A percentile compares a stretch with the other conserved stretches of the same genome.
phyloP scores from a whole-genome alignment of 805 yeast genomes.

The Metschnikowia proteae region DNA sequence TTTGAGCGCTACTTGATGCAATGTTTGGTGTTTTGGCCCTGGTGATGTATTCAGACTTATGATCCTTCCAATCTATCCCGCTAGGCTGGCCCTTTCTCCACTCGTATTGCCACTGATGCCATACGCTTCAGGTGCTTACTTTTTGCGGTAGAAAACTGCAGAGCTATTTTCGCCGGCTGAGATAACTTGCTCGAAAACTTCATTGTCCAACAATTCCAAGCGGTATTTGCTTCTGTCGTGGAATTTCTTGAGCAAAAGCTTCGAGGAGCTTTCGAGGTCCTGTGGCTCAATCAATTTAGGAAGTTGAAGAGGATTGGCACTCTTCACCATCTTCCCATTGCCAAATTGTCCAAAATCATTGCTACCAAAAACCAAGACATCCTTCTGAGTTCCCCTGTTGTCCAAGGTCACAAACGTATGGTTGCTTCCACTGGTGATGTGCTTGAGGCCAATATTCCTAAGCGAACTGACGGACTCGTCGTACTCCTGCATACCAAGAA shows the following conservation, averaged over 20 bases:
- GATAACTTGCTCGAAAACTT: conserved; percentile 48
- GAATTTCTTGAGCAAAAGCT: conserved; percentile 27
- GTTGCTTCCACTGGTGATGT: conserved; percentile 59
- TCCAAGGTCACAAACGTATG: conserved; percentile 60
- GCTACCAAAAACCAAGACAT: conserved; percentile 78
- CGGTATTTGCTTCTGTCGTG: conserved; percentile 39
- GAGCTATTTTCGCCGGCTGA: conserved; percentile 60
- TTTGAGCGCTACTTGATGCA: too few species aligned
- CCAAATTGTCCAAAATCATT: conserved; percentile 83
- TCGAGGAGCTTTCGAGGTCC: conserved; percentile 24
- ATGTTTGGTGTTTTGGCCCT: too few species aligned
- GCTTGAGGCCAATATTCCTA: conserved; percentile 20
- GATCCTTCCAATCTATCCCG: too few species aligned
- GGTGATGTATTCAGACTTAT: too few species aligned
- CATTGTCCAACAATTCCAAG: conserved; percentile 39
- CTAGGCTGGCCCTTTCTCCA: too few species aligned
- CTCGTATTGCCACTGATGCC: too few species aligned
- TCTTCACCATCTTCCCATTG: conserved; percentile 66
- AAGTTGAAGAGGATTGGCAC: conserved; percentile 48
- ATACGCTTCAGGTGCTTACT: not conserved
- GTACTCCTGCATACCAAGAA: conserved; percentile 17
- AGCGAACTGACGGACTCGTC: conserved; percentile 8
- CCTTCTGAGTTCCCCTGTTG: conserved; percentile 43
- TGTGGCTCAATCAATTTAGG: conserved; percentile 60
- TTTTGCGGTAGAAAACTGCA: conserved; percentile 55